Evolutionary conservation across 2,329 filamentous ascomycete genomes (phyloP).

Genomic region (Didymella keratinophila): DNA sequence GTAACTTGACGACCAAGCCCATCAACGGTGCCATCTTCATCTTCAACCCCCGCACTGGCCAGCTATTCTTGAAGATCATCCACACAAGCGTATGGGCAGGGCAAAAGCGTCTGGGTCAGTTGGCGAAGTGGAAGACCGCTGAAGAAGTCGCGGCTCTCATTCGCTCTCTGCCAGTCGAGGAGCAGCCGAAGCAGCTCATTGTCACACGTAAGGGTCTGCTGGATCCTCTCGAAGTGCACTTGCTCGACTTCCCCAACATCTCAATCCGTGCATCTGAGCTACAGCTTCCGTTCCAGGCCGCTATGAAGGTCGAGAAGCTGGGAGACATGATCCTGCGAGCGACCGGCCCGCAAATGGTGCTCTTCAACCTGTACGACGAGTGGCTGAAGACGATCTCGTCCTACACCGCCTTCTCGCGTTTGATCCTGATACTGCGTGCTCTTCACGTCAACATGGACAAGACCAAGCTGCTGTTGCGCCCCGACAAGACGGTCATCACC

Average conservation of each 20-base stretch:
- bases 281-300: conserved; percentile 97
- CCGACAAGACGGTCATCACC: conserved; percentile 97
- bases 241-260: conserved; percentile 98
- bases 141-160: conserved; percentile 99
- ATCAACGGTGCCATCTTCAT: conserved; percentile 99
- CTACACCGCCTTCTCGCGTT: conserved; percentile 95
- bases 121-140: conserved; percentile 99
- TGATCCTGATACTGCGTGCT: conserved; percentile 91
- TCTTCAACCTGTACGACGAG: conserved; percentile 98
- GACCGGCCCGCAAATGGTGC: conserved; percentile 99
- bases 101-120: conserved; percentile 96
- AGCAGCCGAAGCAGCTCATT: conserved; percentile 98
- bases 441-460: conserved; percentile 98
- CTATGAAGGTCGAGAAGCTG: conserved; percentile 99
- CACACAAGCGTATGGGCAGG: conserved; percentile 99
- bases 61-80: conserved; percentile 98
- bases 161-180: conserved; percentile 92
- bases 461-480: conserved; percentile 92
- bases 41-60: conserved; percentile 98
- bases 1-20: conserved; percentile 97
- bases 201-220: conserved; percentile 96
- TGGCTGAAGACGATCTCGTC: conserved; percentile 99
- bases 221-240: conserved; percentile 94
- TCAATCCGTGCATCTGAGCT: conserved; percentile 97
- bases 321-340: conserved; percentile 98